Percentiles rank a stretch among this genome's conserved stretches.
Evolutionary conservation across 352 stramenopile genomes (phyloP).

Genomic region (Pythium folliculosum): DNA sequence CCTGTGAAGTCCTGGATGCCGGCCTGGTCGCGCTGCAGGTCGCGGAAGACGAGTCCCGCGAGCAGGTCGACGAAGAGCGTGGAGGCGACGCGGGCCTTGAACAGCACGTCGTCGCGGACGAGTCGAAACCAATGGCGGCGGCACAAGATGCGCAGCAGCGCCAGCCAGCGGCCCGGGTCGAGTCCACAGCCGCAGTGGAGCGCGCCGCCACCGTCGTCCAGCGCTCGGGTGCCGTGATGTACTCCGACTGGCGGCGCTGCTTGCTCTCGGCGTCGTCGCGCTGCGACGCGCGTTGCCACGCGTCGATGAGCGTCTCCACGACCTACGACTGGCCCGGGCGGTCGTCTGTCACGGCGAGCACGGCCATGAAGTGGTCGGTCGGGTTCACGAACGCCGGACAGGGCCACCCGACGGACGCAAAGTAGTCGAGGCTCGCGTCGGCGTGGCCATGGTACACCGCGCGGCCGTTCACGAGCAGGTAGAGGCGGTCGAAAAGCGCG

Average conservation of each 20-base stretch:
- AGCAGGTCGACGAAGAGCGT: conserved; percentile 36
- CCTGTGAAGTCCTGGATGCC: conserved; percentile 42
- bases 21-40: conserved; percentile 31
- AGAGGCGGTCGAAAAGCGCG: conserved; percentile 55
- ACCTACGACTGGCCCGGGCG: conserved; percentile 7
- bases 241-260: conserved; percentile 5
- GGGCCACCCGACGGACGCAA: conserved; percentile 44
- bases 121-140: conserved; percentile 30
- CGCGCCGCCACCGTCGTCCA: not conserved
- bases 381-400: conserved; percentile 64
- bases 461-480: conserved; percentile 47
- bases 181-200: not conserved
- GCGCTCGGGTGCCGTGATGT: not conserved
- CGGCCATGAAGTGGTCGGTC: conserved; percentile 66
- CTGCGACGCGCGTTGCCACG: conserved; percentile 7
- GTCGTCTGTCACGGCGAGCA: conserved; percentile 41
- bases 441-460: conserved; percentile 65
- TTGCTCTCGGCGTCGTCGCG: conserved; percentile 9
- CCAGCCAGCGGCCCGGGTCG: not conserved
- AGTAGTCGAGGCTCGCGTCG: conserved; percentile 49
- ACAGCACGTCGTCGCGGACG: conserved; percentile 30
- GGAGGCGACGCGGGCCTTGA: conserved; percentile 30
- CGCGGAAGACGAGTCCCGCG: conserved; percentile 32
- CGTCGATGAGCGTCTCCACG: conserved; percentile 13
- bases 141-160: conserved; percentile 7